Percentiles rank a stretch among this genome's conserved stretches.
These are phyloP conservation scores for Elongisporangium anandrum DNA, from an alignment of 352 stramenopile genomes.

Conservation along the genomic window DNA sequence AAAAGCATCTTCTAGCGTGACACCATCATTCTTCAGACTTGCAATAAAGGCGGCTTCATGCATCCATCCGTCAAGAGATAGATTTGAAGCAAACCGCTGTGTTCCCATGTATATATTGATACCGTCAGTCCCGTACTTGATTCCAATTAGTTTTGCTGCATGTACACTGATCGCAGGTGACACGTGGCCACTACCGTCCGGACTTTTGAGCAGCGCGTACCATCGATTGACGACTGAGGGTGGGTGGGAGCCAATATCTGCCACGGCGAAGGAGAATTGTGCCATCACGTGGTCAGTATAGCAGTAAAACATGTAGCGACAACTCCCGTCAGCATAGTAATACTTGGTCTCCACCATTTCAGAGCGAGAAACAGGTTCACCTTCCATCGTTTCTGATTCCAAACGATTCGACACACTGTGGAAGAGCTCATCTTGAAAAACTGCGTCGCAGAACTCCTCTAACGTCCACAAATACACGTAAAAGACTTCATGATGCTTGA, in stretches of 20 bases:
- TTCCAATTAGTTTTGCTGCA: slow-evolving; percentile 7
- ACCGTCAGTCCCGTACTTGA: slow-evolving; percentile 10
- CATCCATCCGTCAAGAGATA: slow-evolving; percentile 13
- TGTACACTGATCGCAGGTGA: not conserved
- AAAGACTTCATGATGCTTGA: no score
- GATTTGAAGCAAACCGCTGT: slow-evolving; percentile 9
- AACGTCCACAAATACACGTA: no score
- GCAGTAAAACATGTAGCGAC: slow-evolving; percentile 7
- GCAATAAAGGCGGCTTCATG: slow-evolving; percentile 15
- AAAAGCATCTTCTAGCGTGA: slow-evolving; percentile 5
- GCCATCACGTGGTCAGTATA: not conserved
- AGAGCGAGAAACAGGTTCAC: not conserved
- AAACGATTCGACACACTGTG: slow-evolving; percentile 1
- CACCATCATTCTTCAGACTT: slow-evolving; percentile 13
- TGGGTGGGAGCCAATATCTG: not conserved
- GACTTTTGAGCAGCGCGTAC: no score
- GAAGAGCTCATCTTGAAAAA: slow-evolving; percentile 8
- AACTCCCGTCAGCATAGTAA: slow-evolving; percentile 7
- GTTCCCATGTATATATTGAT: no score
- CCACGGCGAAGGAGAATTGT: not conserved
- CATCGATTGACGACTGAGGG: slow-evolving; percentile 2
- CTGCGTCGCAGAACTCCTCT: no score
- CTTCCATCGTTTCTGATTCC: not conserved
- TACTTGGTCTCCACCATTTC: slow-evolving; percentile 5
- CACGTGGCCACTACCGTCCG: no score